Evolutionary conservation across 331 rosid genomes (phyloP), one percentile per base, ranked within the genome.

Genomic region (Rosa hybrid): DNA sequence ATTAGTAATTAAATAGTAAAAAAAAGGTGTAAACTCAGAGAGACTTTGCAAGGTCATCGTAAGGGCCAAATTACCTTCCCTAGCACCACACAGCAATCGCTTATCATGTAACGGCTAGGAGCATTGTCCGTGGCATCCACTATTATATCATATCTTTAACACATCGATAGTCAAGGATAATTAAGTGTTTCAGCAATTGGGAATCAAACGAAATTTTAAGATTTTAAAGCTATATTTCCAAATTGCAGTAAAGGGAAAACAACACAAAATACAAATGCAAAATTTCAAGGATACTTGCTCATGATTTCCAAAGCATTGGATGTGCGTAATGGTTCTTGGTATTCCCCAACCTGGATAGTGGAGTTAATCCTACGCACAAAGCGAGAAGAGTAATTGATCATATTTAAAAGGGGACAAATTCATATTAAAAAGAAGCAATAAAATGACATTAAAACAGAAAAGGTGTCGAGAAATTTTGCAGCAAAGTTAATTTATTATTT

Each of bases 41-140:
- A 62, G 60, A n/a, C 50, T 60, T 50, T 46, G 30, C 30, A 82
- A 25, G 73, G 59, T 68, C 20, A 41, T 12, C 8, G n/a, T 64
- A 51, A 74, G 57, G 45, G 67, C 63, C 65, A 53, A 74, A 72
- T 77, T 88, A 95, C 99, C 99, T 95, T 95, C 80, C 98, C 97
- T 69, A 95, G 83, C 67, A 95, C 90, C 81, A 95, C 99, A 76
- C 99, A 95, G 88, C 99, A 93, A 85, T 95, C 98, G 60, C 89
- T 95, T 77, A 93, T 95, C 94, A 95, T 60, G 87, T 95, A 95
- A 73, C 98, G 92, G 81, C 94, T 95, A 17, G 99, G 98, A 87
- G 98, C 96, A 88, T 95, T 95, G 86, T 95, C 98, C 2, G 99
- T 93, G 50, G 99, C 98, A 79, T 95, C 99, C 49, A 95, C 91